Base-by-base conservation (phyloP, 2,329 filamentous ascomycete species). In the Xylaria sp. region DNA sequence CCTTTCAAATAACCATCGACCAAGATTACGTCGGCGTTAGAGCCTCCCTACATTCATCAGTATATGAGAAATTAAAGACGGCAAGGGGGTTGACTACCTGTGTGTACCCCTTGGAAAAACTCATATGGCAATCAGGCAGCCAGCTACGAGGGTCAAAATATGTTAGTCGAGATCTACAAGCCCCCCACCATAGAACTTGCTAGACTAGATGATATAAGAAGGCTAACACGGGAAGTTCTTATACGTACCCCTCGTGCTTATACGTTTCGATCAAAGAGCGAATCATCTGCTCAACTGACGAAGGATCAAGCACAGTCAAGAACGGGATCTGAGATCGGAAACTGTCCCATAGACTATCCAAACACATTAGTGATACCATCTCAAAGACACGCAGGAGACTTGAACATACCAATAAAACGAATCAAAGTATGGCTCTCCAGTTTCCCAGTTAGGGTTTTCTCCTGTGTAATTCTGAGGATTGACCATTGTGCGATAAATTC, bases 401-500 rank as follows among this genome's bases (percentile, higher is more conserved):
- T 53, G 36, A 11, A 66, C 81, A 77, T 73, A 87, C 85, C 90
- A 93, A 77, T 93, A 94, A 73, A 90, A 92, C 0, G 89, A 92
- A 77, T 93, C 91, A 74, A 90, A 93, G 74, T 93, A 93, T 0
- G 90, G 90, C 76, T 92, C 90, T 1, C 81, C 82, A 49, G 86
- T 89, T 1, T 85, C 72, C 89, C 90, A 93, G 0, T 89, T 76
- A 2, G 89, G 89, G 64, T 93, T 93, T 76, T 93, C 91, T 0
- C 89, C 89, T 0, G 91, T 92, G 72, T 92, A 92, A 73, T 93
- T 91, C 73, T 93, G 90, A 2, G 91, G 91, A 61, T 87, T 90
- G 68, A 93, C 88, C 86, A 92, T 88, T 3, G 88, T 86, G n/a
- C 90, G 83, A 75, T 93, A 93, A n/a, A 89, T 84, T 2, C 90